Percentiles rank a stretch among this genome's conserved stretches.
Conservation (phyloP, 345 rosid species). For the Salix purpurea region DNA sequence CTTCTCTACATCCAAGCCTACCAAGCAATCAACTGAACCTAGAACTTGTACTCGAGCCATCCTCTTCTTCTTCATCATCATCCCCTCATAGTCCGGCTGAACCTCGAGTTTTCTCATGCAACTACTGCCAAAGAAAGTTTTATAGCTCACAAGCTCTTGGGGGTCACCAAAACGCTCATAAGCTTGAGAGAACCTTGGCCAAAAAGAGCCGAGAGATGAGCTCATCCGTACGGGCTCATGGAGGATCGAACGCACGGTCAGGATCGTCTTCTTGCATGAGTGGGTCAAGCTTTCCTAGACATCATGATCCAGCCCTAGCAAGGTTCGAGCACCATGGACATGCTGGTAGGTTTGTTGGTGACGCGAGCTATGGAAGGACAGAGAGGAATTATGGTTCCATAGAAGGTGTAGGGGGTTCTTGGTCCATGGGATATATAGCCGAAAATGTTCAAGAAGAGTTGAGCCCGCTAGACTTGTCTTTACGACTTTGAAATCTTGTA, state of each 20-base stretch:
- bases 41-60: constrained; percentile 26
- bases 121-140: constrained; percentile 88
- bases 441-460: constrained; percentile 57
- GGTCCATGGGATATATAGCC: constrained; percentile 35
- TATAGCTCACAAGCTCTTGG: constrained; percentile 99
- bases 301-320: constrained; percentile 14
- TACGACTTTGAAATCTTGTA: constrained; percentile 49
- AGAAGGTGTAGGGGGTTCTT: constrained; percentile 14
- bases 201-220: constrained; percentile 67
- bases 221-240: constrained; percentile 26
- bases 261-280: constrained; percentile 1
- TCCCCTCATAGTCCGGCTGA: constrained; percentile 35
- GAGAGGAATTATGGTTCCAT: constrained; percentile 27
- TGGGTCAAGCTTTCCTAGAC: constrained; percentile 15
- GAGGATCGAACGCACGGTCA: constrained; percentile 21
- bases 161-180: constrained; percentile 97
- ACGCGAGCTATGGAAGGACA: constrained; percentile 24
- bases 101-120: constrained; percentile 76
- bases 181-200: constrained; percentile 85
- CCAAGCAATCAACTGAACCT: constrained; percentile 50
- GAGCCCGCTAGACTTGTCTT: constrained; percentile 69
- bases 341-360: constrained; percentile 24
- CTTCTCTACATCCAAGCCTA: constrained; percentile 60
- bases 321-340: constrained; percentile 40
- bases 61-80: constrained; percentile 23